Evolutionary conservation across 345 rosid species (phyloP).

Genomic region (Rubroshorea leprosula): DNA sequence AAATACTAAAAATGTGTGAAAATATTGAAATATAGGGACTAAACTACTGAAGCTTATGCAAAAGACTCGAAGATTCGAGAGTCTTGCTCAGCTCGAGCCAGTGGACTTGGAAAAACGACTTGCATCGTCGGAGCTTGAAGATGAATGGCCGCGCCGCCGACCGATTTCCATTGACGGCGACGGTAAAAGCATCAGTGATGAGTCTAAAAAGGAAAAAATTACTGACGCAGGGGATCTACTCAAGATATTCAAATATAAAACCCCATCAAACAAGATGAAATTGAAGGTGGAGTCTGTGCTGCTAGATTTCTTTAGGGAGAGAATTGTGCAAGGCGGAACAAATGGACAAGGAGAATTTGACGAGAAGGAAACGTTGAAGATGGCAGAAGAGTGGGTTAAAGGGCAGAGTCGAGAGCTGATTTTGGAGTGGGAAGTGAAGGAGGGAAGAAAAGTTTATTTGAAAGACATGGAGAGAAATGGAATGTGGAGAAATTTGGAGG

Average conservation of each 20-base stretch:
- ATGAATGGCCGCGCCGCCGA: constrained; percentile 7
- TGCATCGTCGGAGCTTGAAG: constrained; percentile 23
- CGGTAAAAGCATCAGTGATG: background rate
- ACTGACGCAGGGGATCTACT: constrained; percentile 18
- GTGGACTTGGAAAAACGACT: constrained; percentile 58
- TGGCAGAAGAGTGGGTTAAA: constrained; percentile 53
- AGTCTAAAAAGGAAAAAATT: constrained; percentile 11
- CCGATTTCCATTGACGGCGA: background rate
- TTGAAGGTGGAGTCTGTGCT: constrained; percentile 32
- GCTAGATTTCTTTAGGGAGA: constrained; percentile 49
- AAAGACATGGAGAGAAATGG: constrained; percentile 44
- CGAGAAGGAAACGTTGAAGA: constrained; percentile 19
- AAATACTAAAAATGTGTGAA: background rate
- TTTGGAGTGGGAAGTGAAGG: constrained; percentile 53
- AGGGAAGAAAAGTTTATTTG: constrained; percentile 39
- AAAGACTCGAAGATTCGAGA: constrained; percentile 32
- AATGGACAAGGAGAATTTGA: background rate
- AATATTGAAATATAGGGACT: constrained; percentile 27
- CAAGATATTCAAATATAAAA: constrained; percentile 7
- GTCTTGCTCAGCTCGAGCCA: constrained; percentile 45
- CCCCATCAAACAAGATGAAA: background rate
- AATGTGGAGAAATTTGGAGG: constrained; percentile 30
- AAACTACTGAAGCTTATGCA: constrained; percentile 32
- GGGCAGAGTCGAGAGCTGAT: constrained; percentile 36
- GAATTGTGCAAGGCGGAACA: constrained; percentile 9